Evolutionary conservation across 495 filamentous ascomycete species (phyloP).

Genomic region (Penicillium waksmanii): DNA sequence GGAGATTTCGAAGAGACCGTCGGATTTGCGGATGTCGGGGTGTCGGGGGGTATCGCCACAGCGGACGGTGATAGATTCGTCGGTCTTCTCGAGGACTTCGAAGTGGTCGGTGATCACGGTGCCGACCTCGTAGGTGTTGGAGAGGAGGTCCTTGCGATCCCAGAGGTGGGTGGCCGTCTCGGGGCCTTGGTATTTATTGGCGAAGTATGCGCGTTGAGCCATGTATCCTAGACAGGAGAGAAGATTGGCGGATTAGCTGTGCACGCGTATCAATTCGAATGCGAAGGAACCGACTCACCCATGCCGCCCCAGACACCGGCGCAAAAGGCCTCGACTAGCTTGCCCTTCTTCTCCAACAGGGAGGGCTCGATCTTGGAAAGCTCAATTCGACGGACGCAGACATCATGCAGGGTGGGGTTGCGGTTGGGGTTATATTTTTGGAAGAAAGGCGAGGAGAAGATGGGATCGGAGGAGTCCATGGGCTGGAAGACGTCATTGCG

Average conservation of each 20-base stretch:
- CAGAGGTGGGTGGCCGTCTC: constrained; percentile 68
- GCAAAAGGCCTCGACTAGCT: constrained; percentile 64
- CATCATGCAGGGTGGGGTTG: constrained; percentile 65
- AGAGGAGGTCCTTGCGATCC: constrained; percentile 56
- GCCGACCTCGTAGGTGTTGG: constrained; percentile 61
- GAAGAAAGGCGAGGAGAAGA: constrained; percentile 60
- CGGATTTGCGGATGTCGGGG: constrained; percentile 57
- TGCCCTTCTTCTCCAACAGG: constrained; percentile 62
- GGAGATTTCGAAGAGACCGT: constrained; percentile 72
- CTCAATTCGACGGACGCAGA: constrained; percentile 63
- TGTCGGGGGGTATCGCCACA: constrained; percentile 69
- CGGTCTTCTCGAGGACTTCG: constrained; percentile 69
- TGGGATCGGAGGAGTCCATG: constrained; percentile 60
- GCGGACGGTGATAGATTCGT: constrained; percentile 62
- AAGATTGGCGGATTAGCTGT: background rate
- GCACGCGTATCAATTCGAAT: too few relatives aligned
- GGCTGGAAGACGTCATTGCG: constrained; percentile 51
- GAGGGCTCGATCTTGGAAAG: constrained; percentile 65
- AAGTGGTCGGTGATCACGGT: constrained; percentile 76
- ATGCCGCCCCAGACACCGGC: constrained; percentile 68
- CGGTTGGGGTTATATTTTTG: constrained; percentile 61
- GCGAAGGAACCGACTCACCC: constrained; percentile 45
- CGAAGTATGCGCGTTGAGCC: constrained; percentile 62
- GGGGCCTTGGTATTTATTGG: constrained; percentile 62
- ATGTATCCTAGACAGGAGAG: constrained; percentile 55